Conservation (phyloP, 441 rosid species). For the Mallotus japonicus region DNA sequence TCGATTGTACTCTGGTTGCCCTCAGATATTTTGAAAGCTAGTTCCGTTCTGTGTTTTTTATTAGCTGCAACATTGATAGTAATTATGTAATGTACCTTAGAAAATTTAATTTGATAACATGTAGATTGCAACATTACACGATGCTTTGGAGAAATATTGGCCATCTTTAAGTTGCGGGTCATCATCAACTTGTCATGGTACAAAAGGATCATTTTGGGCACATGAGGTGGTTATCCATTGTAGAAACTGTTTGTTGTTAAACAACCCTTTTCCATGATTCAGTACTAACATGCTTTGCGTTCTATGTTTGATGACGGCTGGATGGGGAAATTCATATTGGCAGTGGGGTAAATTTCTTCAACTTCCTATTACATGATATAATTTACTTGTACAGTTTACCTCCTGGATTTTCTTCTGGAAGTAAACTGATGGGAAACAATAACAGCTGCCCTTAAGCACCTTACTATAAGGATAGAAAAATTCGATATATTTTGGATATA, state of each 20-base stretch:
- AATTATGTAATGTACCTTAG: neutral
- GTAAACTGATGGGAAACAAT: constrained; percentile 4
- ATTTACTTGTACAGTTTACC: constrained; percentile 14
- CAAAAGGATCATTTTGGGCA: constrained; percentile 86
- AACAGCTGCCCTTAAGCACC: neutral
- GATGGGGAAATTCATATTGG: constrained; percentile 29
- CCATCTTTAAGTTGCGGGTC: constrained; percentile 75
- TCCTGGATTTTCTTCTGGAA: constrained; percentile 8
- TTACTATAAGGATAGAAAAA: constrained; percentile 12
- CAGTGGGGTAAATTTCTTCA: constrained; percentile 85
- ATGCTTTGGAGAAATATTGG: constrained; percentile 71
- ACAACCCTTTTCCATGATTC: constrained; percentile 13
- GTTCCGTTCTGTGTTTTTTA: neutral
- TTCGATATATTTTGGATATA: constrained; percentile 4
- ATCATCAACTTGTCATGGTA: constrained; percentile 69
- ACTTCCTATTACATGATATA: constrained; percentile 17
- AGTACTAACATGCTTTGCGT: constrained; percentile 38
- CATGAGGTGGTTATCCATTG: constrained; percentile 60
- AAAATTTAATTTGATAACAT: constrained; percentile 17
- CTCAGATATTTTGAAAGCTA: neutral
- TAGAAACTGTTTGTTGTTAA: constrained; percentile 10
- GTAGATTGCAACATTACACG: constrained; percentile 68
- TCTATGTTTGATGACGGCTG: constrained; percentile 36
- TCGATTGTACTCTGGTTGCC: too few species aligned
- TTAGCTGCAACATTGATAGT: neutral